phyloP scores from a whole-genome alignment of 305 asterid genomes.

The Nicotiana rustica region DNA sequence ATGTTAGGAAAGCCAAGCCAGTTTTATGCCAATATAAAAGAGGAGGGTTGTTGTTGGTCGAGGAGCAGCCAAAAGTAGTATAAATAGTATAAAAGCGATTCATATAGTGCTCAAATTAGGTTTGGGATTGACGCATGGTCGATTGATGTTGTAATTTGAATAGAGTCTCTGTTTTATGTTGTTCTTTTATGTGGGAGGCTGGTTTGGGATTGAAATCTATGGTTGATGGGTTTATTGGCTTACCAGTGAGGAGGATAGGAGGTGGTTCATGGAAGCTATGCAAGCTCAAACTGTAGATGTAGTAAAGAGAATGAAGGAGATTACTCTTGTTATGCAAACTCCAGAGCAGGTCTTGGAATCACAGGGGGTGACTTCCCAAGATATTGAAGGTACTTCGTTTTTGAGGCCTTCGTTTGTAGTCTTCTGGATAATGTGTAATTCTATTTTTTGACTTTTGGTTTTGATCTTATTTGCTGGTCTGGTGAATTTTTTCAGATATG shows the following conservation, averaged over 20 bases:
- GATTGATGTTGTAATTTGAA: neutral
- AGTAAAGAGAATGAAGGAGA: conserved; percentile 80
- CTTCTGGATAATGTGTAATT: neutral
- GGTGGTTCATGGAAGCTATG: conserved; percentile 98
- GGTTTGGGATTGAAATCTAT: neutral
- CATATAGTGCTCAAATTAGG: neutral
- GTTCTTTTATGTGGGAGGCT: neutral
- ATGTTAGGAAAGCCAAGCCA: neutral
- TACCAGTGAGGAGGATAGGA: conserved; percentile 84
- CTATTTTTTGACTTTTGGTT: conserved; percentile 1
- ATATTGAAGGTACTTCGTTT: conserved; percentile 68
- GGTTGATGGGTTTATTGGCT: conserved; percentile 27
- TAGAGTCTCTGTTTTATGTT: neutral
- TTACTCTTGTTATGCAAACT: conserved; percentile 84
- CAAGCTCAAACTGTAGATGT: conserved; percentile 87
- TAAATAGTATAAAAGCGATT: too few species aligned
- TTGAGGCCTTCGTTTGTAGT: neutral
- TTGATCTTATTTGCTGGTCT: neutral
- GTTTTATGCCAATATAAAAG: neutral
- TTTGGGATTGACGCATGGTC: neutral
- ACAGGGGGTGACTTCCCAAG: conserved; percentile 86
- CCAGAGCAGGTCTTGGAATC: conserved; percentile 84
- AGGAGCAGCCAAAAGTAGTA: neutral
- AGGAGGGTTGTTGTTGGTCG: neutral
- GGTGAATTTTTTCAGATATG: conserved; percentile 54